phyloP scores from a whole-genome alignment of 495 filamentous ascomycete genomes.

The Hyphodiscus hymeniophilus region DNA sequence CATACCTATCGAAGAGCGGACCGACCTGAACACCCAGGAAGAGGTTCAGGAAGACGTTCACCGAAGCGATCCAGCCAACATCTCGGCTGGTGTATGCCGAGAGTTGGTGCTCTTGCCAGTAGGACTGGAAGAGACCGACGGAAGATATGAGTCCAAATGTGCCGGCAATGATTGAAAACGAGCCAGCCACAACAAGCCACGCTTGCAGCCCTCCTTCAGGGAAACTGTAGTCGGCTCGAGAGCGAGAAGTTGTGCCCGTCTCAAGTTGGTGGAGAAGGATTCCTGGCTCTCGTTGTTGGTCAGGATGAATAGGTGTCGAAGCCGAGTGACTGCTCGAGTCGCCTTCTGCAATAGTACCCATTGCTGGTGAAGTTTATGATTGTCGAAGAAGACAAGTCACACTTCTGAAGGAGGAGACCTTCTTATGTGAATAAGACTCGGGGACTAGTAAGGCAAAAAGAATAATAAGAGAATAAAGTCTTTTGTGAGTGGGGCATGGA shows the following conservation, averaged over 20 bases:
- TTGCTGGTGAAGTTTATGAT: no score
- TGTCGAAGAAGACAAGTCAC: no score
- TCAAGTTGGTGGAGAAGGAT: background rate
- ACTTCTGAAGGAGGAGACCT: no score
- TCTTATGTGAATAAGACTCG: no score
- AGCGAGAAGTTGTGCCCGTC: conserved; percentile 10
- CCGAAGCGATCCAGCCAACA: conserved; percentile 58
- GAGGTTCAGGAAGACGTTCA: conserved; percentile 55
- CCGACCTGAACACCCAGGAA: conserved; percentile 59
- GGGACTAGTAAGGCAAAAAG: no score
- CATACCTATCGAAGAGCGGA: conserved; percentile 55
- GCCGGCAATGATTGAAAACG: conserved; percentile 51
- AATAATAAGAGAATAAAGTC: no score
- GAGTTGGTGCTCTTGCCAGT: conserved; percentile 53
- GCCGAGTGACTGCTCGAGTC: no score
- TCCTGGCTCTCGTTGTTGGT: background rate
- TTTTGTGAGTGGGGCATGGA: no score
- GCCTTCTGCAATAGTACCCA: no score
- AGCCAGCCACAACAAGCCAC: conserved; percentile 55
- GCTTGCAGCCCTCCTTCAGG: conserved; percentile 53
- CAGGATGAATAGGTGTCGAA: no score
- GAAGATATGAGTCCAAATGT: conserved; percentile 60
- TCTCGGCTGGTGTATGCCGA: conserved; percentile 41
- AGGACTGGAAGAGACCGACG: conserved; percentile 55
- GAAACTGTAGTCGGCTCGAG: conserved; percentile 30